Evolutionary conservation across 768 basidiomycete genomes (phyloP), one percentile per base, ranked within the genome.

Genomic region (Suillus tomentosus): DNA sequence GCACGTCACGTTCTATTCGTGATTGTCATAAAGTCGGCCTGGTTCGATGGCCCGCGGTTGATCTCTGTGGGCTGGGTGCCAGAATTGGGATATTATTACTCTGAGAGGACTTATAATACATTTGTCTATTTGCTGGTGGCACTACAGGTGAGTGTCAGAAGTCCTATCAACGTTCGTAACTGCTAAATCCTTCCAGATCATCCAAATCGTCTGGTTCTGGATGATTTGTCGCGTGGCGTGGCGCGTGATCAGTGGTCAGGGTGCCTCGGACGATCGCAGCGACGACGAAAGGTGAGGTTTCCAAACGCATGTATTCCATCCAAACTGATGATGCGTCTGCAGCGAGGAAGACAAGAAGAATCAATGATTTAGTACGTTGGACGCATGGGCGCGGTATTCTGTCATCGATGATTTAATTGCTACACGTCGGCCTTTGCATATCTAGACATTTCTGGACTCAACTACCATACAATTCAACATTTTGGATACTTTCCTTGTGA

Each of bases 201-300:
- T 94, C 19, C 92, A 94, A 74, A 75, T 86, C 15, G 74, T 93
- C 36, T 98, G 96, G 96, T 94, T 94, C 75, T 80, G 81, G 69
- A 88, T 92, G 87, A 95, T 96, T 66, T 86, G 87, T 67, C 84
- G 87, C 36, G 84, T 97, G 27, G 92, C 92, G n/a, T 93, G 85
- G 77, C 81, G 87, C 34, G 95, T 96, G 4, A 69, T 96, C 40
- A 81, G 78, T 11, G 92, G 91, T 0, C 78, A 83, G 47, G 90
- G 87, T 10, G 95, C 94, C 2, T 87, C 92, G 37, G 96, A 98
- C 67, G 83, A 81, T 24, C 84, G 96, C 65, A 95, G 93, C 70
- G 96, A 97, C 65, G 91, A 92, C 66, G 93, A 94, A 72, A 80
- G 73, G 88, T 89, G 62, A 74, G 81, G 70, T 10, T 36, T 1